A percentile compares a stretch with the other conserved stretches of the same genome.
Evolutionary conservation across 164 flowering plant species (phyloP).

Genomic region (Annona squamosa): DNA sequence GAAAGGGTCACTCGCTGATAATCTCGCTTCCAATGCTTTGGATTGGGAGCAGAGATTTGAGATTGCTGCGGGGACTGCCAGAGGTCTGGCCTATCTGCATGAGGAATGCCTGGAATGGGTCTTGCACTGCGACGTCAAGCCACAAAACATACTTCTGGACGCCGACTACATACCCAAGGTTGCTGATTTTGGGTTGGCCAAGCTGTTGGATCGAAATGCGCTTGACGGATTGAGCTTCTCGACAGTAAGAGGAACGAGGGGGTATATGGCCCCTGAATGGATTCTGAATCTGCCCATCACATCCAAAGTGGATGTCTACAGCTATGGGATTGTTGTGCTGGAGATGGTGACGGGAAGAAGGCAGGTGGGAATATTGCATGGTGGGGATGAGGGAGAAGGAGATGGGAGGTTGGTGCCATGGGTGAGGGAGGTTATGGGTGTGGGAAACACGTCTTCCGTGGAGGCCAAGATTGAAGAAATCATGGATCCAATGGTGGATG

Average conservation of each 20-base stretch:
- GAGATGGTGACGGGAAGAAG: slow-evolving; percentile 20
- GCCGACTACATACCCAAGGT: slow-evolving; percentile 25
- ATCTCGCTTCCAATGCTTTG: slow-evolving; percentile 14
- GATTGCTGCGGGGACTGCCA: slow-evolving; percentile 28
- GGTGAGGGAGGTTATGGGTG: slow-evolving; percentile 5
- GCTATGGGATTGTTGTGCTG: slow-evolving; percentile 37
- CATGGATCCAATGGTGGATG: neutral
- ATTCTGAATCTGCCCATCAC: slow-evolving; percentile 25
- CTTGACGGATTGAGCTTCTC: slow-evolving; percentile 16
- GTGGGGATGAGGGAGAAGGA: slow-evolving; percentile 2
- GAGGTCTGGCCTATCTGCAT: slow-evolving; percentile 32
- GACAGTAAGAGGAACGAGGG: slow-evolving; percentile 34
- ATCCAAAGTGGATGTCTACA: slow-evolving; percentile 36
- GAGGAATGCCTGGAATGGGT: slow-evolving; percentile 41
- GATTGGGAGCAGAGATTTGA: slow-evolving; percentile 18
- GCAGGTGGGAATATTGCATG: neutral
- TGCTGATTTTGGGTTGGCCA: slow-evolving; percentile 36
- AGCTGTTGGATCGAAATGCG: slow-evolving; percentile 15
- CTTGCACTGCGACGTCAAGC: slow-evolving; percentile 35
- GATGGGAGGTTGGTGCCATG: slow-evolving; percentile 3
- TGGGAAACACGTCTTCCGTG: neutral
- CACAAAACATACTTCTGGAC: slow-evolving; percentile 30
- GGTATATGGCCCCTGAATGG: slow-evolving; percentile 50
- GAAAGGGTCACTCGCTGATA: slow-evolving; percentile 23
- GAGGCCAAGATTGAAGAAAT: neutral